Evolutionary conservation across 306 rosid species (phyloP).

Genomic region (Sicyos baderoa): DNA sequence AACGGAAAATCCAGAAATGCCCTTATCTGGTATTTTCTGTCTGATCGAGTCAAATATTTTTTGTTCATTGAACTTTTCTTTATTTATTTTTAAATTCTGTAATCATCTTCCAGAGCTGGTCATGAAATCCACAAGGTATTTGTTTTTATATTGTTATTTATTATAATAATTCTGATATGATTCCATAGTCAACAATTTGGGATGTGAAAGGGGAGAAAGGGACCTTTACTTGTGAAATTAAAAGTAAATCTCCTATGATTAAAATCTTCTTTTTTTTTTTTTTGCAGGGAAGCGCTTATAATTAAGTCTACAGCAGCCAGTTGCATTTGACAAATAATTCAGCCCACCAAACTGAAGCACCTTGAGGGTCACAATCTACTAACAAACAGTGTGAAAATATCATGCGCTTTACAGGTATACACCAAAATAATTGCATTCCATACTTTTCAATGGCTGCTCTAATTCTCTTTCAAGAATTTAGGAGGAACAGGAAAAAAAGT

Average conservation of each 20-base stretch:
- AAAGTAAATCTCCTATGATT: no score
- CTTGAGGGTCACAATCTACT: not conserved
- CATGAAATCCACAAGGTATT: not conserved
- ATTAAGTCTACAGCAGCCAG: not conserved
- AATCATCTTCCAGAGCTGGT: not conserved
- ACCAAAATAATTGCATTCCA: not conserved
- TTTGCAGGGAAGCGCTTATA: not conserved
- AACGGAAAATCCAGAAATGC: not conserved
- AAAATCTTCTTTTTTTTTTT: no score
- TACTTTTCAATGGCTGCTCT: slow-evolving; percentile 8
- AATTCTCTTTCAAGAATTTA: not conserved
- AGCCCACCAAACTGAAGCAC: not conserved
- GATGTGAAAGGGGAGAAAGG: no score
- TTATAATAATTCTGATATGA: not conserved
- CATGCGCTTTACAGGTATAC: not conserved
- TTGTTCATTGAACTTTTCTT: not conserved
- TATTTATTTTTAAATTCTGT: not conserved
- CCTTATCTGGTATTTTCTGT: not conserved
- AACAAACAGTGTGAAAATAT: not conserved
- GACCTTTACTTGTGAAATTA: no score
- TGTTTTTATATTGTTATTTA: no score
- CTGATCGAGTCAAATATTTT: not conserved
- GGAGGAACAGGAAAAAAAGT: not conserved
- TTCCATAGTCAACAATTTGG: not conserved
- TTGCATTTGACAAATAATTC: not conserved